Evolutionary conservation across 331 rosid species (phyloP).

Genomic region (Telfairia occidentalis): DNA sequence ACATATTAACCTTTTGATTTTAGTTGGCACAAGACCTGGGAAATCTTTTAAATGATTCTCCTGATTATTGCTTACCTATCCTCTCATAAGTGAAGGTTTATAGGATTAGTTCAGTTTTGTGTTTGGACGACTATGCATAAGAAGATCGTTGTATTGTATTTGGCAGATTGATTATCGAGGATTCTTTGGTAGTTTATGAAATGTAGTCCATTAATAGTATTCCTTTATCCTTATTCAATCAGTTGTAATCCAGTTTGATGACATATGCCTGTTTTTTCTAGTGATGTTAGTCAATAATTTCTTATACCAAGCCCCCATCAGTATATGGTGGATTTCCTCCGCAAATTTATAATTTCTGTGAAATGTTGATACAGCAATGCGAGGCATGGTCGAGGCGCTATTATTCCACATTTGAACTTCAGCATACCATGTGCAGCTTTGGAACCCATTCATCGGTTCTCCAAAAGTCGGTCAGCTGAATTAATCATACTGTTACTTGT

Average conservation of each 20-base stretch:
- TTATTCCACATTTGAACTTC: slow-evolving; percentile 87
- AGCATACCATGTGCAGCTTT: slow-evolving; percentile 81
- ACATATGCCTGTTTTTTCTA: background rate
- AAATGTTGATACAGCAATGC: slow-evolving; percentile 62
- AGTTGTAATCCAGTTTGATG: background rate
- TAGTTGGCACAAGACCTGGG: background rate
- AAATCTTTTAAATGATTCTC: background rate
- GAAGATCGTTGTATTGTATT: background rate
- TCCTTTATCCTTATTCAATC: background rate
- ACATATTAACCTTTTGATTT: background rate
- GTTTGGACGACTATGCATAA: background rate
- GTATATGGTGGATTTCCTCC: slow-evolving; percentile 20
- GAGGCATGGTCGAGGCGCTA: slow-evolving; percentile 73
- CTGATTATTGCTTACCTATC: background rate
- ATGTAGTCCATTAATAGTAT: background rate
- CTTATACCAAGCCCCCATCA: background rate
- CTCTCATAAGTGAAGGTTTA: background rate
- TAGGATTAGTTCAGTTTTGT: background rate
- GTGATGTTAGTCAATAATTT: background rate
- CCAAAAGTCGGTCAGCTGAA: slow-evolving; percentile 38
- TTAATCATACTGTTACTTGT: background rate
- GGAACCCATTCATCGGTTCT: slow-evolving; percentile 53
- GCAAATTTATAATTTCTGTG: slow-evolving; percentile 18
- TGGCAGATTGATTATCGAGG: background rate
- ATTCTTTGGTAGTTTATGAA: background rate